These are phyloP conservation scores for Fomitopsis pinicola DNA, from an alignment of 1,284 basidiomycete species.

Conservation along the genomic window DNA sequence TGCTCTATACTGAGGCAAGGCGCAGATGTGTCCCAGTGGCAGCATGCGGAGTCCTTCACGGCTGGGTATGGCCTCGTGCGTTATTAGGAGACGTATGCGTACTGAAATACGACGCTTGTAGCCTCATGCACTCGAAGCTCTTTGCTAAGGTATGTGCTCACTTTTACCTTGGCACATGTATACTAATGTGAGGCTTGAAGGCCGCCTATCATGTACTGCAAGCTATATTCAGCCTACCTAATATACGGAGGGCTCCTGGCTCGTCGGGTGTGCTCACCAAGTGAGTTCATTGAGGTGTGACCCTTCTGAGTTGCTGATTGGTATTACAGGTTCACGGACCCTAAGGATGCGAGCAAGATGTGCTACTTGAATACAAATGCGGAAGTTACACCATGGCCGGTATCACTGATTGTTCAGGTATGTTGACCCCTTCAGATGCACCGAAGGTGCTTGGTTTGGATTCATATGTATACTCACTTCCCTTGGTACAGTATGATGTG, in stretches of 20 bases:
- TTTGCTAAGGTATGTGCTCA: slow-evolving; percentile 35
- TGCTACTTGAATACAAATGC: slow-evolving; percentile 4
- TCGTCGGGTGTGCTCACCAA: slow-evolving; percentile 40
- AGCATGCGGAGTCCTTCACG: neutral
- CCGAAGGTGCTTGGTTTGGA: no score
- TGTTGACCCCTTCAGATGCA: neutral
- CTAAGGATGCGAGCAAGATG: neutral
- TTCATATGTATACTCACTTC: neutral
- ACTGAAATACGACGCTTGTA: neutral
- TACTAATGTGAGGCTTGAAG: slow-evolving; percentile 13
- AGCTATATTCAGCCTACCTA: slow-evolving; percentile 44
- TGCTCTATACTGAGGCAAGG: no score
- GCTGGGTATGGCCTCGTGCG: neutral
- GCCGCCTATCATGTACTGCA: slow-evolving; percentile 40
- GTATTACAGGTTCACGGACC: neutral
- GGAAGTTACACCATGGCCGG: slow-evolving; percentile 8
- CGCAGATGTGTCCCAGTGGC: neutral
- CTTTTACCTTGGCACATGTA: neutral
- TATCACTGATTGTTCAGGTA: slow-evolving; percentile 10
- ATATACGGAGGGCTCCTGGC: slow-evolving; percentile 41
- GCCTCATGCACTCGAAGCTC: slow-evolving; percentile 25
- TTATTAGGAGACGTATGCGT: neutral
- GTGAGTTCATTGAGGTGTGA: slow-evolving; percentile 8
- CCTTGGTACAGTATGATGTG: no score
- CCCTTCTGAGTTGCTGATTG: neutral